A percentile compares a stretch with the other conserved stretches of the same genome.
These are phyloP conservation scores for Mortierella sp. DNA, from an alignment of 371 early-diverging fungal species.

Conservation along the genomic window DNA sequence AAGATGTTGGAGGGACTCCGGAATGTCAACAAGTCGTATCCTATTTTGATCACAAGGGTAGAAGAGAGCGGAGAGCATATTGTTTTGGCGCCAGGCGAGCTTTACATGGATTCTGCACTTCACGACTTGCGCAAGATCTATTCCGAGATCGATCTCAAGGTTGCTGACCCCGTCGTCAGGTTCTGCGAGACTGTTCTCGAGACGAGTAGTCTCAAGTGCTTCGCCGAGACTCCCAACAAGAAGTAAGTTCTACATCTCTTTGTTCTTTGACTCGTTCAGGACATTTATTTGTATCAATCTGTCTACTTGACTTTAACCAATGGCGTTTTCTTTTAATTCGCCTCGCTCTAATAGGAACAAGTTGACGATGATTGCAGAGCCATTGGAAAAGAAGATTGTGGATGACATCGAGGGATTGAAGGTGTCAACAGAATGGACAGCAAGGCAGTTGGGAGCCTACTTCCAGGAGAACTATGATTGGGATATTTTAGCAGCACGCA, in stretches of 20 bases:
- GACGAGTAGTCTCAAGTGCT: constrained; percentile 94
- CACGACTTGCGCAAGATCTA: constrained; percentile 96
- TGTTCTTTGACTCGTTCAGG: not conserved
- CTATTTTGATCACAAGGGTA: constrained; percentile 92
- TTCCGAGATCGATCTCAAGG: constrained; percentile 96
- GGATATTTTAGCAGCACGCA: constrained; percentile 94
- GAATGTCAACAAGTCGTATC: constrained; percentile 95
- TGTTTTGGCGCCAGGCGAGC: constrained; percentile 93
- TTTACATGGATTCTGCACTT: constrained; percentile 96
- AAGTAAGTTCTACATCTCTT: constrained; percentile 65
- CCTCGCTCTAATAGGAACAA: constrained; percentile 77
- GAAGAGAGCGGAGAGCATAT: constrained; percentile 99
- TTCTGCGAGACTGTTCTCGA: constrained; percentile 98
- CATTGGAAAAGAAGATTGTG: constrained; percentile 91
- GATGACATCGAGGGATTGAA: constrained; percentile 90
- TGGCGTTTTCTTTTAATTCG: not conserved
- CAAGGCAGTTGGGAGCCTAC: constrained; percentile 79
- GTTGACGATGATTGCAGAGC: constrained; percentile 95
- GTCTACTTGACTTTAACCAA: not conserved
- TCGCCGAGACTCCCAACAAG: constrained; percentile 98
- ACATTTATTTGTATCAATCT: not conserved
- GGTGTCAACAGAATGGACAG: constrained; percentile 82
- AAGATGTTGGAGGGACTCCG: constrained; percentile 98
- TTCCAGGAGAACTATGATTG: constrained; percentile 91
- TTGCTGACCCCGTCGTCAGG: constrained; percentile 95